Evolutionary conservation across 768 basidiomycete genomes (phyloP).

Genomic region (Nidularia sp.): DNA sequence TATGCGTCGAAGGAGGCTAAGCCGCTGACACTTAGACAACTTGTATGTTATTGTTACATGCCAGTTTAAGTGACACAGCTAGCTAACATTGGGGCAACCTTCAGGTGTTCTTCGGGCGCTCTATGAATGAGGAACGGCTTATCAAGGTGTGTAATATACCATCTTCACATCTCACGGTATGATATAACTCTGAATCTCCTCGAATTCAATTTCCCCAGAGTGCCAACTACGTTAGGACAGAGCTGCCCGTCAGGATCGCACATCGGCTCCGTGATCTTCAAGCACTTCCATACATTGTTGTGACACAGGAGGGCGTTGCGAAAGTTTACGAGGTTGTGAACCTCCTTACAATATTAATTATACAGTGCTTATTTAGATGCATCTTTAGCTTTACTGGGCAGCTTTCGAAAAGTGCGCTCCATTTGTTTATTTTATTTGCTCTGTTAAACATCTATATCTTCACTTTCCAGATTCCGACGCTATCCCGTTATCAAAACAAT

Average conservation of each 20-base stretch:
- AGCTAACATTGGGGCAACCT: neutral
- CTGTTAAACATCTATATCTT: constrained; percentile 6
- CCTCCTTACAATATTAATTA: neutral
- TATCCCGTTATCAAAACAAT: constrained; percentile 71
- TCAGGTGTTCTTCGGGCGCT: constrained; percentile 83
- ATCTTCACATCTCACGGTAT: neutral
- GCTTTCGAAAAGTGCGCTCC: constrained; percentile 73
- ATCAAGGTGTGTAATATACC: constrained; percentile 50
- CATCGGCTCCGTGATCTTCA: constrained; percentile 87
- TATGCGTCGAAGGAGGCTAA: constrained; percentile 75
- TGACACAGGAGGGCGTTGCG: constrained; percentile 79
- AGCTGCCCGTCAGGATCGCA: constrained; percentile 83
- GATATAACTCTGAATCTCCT: neutral
- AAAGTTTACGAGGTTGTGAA: constrained; percentile 76
- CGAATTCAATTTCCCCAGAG: constrained; percentile 40
- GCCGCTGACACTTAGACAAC: constrained; percentile 71
- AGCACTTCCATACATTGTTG: constrained; percentile 79
- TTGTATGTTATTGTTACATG: constrained; percentile 49
- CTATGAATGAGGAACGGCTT: constrained; percentile 73
- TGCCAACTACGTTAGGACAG: constrained; percentile 87
- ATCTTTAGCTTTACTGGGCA: constrained; percentile 73
- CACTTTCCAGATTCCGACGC: constrained; percentile 47
- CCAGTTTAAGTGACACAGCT: neutral
- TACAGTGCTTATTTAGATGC: constrained; percentile 1
- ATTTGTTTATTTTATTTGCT: neutral